phyloP scores from a whole-genome alignment of 148 eudicot species.

The Oxyria digyna region DNA sequence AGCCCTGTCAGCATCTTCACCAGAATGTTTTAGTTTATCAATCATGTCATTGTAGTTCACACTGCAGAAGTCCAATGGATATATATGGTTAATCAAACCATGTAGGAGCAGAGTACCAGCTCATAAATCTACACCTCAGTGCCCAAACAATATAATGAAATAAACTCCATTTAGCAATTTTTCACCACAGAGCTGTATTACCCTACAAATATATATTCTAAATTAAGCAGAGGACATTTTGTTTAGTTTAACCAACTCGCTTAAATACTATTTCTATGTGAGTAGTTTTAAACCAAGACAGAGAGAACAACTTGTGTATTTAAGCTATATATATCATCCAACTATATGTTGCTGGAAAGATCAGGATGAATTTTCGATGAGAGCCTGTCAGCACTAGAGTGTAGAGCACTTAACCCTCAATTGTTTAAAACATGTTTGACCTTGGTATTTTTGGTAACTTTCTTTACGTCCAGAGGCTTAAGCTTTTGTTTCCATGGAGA shows the following conservation, averaged over 20 bases:
- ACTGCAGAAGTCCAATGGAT: slow-evolving; percentile 5
- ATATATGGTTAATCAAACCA: not conserved
- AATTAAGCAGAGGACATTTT: not conserved
- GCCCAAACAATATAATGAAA: not conserved
- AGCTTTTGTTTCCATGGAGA: too few species aligned
- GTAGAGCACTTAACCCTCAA: not conserved
- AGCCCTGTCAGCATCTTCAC: slow-evolving; percentile 37
- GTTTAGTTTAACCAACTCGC: not conserved
- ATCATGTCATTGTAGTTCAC: slow-evolving; percentile 13
- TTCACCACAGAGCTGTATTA: not conserved
- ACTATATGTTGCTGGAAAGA: not conserved
- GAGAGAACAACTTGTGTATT: not conserved
- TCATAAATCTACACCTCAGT: not conserved
- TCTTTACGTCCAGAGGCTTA: too few species aligned
- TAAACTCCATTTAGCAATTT: not conserved
- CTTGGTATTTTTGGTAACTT: not conserved
- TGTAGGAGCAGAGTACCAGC: not conserved
- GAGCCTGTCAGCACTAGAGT: not conserved
- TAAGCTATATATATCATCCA: not conserved
- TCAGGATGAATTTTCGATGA: not conserved
- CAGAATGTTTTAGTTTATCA: slow-evolving; percentile 10
- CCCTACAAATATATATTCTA: not conserved
- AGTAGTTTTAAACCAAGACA: not conserved
- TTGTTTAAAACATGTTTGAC: not conserved
- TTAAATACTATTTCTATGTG: not conserved